Conservation (phyloP, 768 basidiomycete genomes). For the Trametes sanguinea region DNA sequence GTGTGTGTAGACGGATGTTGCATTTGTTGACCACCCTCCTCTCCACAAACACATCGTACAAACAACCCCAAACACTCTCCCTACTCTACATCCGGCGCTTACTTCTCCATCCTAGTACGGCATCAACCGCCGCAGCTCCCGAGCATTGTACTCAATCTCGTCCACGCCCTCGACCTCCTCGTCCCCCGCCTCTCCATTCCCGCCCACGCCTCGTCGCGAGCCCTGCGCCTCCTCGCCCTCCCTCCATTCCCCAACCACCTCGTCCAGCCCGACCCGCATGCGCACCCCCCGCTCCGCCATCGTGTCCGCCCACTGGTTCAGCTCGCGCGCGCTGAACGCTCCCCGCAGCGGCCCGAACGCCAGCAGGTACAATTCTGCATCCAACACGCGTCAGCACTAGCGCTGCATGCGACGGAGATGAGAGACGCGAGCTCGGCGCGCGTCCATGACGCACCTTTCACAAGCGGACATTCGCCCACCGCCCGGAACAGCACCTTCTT, state of each 20-base stretch:
- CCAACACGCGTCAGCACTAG: not conserved
- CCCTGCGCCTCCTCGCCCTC: constrained; percentile 12
- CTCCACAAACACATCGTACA: constrained; percentile 23
- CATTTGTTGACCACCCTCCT: no score
- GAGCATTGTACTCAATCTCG: constrained; percentile 63
- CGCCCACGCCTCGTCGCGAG: constrained; percentile 2
- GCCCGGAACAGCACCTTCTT: constrained; percentile 77
- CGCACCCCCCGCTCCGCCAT: constrained; percentile 80
- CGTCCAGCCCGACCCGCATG: constrained; percentile 62
- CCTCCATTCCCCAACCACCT: constrained; percentile 47
- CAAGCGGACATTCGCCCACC: constrained; percentile 70
- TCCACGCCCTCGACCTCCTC: constrained; percentile 32
- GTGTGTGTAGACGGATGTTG: constrained; percentile 6
- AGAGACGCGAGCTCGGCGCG: constrained; percentile 1
- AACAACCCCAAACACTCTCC: constrained; percentile 9
- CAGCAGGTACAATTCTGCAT: constrained; percentile 69
- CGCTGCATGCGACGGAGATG: not conserved
- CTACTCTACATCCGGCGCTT: not conserved
- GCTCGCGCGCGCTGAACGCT: constrained; percentile 60
- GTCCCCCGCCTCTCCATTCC: not conserved
- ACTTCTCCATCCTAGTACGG: constrained; percentile 49
- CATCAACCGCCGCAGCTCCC: constrained; percentile 59
- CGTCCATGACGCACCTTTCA: constrained; percentile 57
- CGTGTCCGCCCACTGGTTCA: constrained; percentile 62
- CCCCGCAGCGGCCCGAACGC: constrained; percentile 72